phyloP scores from a whole-genome alignment of 768 basidiomycete genomes.

The Pulveroboletus sp. region DNA sequence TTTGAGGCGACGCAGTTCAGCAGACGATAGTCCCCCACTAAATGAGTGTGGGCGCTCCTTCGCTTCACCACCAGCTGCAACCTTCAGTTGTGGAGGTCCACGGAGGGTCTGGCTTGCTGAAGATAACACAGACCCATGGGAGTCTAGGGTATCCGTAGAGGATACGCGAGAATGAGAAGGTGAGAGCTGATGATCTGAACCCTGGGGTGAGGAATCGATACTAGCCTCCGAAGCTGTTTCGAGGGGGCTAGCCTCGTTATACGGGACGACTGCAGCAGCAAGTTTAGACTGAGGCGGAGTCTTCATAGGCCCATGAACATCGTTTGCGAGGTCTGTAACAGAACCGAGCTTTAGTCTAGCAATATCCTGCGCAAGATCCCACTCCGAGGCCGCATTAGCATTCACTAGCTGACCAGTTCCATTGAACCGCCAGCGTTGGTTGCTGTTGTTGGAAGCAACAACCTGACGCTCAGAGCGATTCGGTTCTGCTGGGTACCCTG shows the following conservation, averaged over 20 bases:
- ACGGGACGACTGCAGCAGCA: conserved; percentile 48
- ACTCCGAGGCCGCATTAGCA: conserved; percentile 49
- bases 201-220: conserved; percentile 67
- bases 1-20: conserved; percentile 72
- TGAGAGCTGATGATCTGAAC: conserved; percentile 60
- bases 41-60: conserved; percentile 81
- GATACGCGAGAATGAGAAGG: conserved; percentile 78
- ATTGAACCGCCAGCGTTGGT: conserved; percentile 60
- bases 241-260: conserved; percentile 65
- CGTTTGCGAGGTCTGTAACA: conserved; percentile 47
- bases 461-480: conserved; percentile 39
- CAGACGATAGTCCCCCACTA: conserved; percentile 69
- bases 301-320: conserved; percentile 49
- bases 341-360: conserved; percentile 66
- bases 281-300: conserved; percentile 68
- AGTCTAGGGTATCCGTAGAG: conserved; percentile 70
- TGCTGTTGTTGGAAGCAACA: conserved; percentile 34
- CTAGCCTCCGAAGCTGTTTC: conserved; percentile 71
- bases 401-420: conserved; percentile 60
- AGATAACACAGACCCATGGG: conserved; percentile 52
- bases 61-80: conserved; percentile 48
- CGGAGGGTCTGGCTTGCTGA: conserved; percentile 55
- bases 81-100: conserved; percentile 51
- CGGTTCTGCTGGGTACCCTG: conserved; percentile 18
- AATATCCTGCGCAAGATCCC: conserved; percentile 73